A percentile compares a stretch with the other conserved stretches of the same genome.
Conservation (phyloP, 768 basidiomycete genomes). For the Rubroboletus pulcherrimus region DNA sequence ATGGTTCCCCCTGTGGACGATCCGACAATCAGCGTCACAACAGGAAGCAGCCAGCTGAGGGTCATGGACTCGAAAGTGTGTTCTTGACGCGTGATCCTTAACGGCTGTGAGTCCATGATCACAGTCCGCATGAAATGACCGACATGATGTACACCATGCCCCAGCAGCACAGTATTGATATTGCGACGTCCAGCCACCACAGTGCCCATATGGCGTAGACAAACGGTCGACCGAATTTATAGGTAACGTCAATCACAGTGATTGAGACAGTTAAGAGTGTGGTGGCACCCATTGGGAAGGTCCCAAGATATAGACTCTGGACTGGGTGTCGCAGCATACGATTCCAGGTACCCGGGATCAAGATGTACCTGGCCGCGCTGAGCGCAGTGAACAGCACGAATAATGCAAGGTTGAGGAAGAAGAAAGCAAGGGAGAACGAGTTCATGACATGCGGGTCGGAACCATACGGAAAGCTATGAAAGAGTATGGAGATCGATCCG, state of each 20-base stretch:
- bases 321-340: constrained; percentile 48
- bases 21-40: constrained; percentile 69
- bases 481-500: constrained; percentile 52
- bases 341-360: constrained; percentile 49
- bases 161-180: constrained; percentile 59
- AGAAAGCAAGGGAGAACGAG: constrained; percentile 45
- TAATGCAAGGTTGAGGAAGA: constrained; percentile 55
- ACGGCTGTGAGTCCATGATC: constrained; percentile 4
- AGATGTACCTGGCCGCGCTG: constrained; percentile 47
- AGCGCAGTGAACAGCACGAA: constrained; percentile 48
- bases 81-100: constrained; percentile 55
- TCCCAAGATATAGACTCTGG: constrained; percentile 47
- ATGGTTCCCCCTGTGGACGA: constrained; percentile 64
- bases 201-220: constrained; percentile 55
- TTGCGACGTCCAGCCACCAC: constrained; percentile 64
- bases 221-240: constrained; percentile 46
- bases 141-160: constrained; percentile 66
- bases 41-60: constrained; percentile 69
- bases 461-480: constrained; percentile 56
- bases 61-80: constrained; percentile 57
- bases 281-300: constrained; percentile 56
- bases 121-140: constrained; percentile 27
- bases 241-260: constrained; percentile 41
- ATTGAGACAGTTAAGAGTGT: constrained; percentile 55
- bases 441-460: constrained; percentile 37